These are phyloP conservation scores for Vanderwaltozyma verrucispora DNA, from an alignment of 805 yeast genomes.

Conservation along the genomic window DNA sequence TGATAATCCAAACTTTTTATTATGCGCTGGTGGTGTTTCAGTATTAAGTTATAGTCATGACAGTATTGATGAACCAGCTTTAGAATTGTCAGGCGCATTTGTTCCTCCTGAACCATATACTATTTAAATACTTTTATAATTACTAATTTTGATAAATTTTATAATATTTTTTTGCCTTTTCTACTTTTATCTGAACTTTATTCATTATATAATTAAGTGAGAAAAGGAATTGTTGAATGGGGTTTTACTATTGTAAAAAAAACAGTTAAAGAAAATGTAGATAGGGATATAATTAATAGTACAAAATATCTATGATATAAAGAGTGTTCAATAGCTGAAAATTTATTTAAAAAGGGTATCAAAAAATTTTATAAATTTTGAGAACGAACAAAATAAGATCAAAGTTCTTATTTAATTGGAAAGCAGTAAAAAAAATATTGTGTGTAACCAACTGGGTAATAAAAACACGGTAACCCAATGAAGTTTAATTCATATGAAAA, in stretches of 20 bases:
- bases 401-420: too few relatives aligned
- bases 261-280: not conserved
- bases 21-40: constrained; percentile 95
- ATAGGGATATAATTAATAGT: not conserved
- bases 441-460: not conserved
- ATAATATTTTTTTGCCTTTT: too few relatives aligned
- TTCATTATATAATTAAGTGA: too few relatives aligned
- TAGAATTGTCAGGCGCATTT: constrained; percentile 76
- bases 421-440: too few relatives aligned
- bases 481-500: too few relatives aligned
- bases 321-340: not conserved
- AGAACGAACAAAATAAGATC: too few relatives aligned
- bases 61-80: constrained; percentile 76
- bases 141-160: too few relatives aligned
- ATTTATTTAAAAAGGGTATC: not conserved
- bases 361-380: not conserved
- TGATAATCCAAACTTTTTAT: constrained; percentile 66
- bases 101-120: constrained; percentile 29
- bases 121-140: too few relatives aligned
- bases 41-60: constrained; percentile 85
- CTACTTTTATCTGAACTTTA: too few relatives aligned
- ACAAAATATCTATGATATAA: not conserved
- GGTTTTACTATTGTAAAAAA: too few relatives aligned
- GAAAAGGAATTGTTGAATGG: too few relatives aligned
- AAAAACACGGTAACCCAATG: not conserved